Conservation (phyloP, 2,329 filamentous ascomycete genomes). For the Trichoderma simmonsii region DNA sequence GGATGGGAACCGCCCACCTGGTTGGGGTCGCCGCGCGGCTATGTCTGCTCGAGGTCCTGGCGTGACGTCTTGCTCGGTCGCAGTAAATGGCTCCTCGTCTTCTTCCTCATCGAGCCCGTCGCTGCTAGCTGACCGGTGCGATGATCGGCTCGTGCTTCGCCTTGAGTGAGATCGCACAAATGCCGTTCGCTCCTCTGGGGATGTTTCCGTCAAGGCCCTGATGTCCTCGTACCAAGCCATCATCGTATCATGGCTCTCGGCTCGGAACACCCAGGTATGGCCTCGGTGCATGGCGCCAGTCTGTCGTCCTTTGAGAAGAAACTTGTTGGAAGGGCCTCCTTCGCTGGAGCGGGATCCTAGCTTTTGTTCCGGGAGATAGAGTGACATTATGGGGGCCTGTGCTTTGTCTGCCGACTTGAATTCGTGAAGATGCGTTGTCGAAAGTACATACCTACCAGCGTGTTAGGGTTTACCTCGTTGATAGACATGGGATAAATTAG, state of each 20-base stretch:
- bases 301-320: conserved; percentile 94
- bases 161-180: conserved; percentile 82
- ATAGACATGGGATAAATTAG: not conserved
- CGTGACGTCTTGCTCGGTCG: conserved; percentile 43
- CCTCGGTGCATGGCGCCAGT: conserved; percentile 87
- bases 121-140: conserved; percentile 62
- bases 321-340: conserved; percentile 88
- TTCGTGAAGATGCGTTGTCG: conserved; percentile 94
- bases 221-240: conserved; percentile 95
- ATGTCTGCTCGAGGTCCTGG: conserved; percentile 49
- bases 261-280: conserved; percentile 69
- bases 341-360: conserved; percentile 84
- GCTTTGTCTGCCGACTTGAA: conserved; percentile 97
- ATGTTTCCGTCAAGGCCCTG: conserved; percentile 81
- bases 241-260: conserved; percentile 85
- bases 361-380: conserved; percentile 93
- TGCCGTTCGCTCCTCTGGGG: conserved; percentile 80
- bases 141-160: conserved; percentile 70
- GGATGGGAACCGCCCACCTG: conserved; percentile 95
- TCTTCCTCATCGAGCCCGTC: conserved; percentile 77
- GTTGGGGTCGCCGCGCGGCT: conserved; percentile 67
- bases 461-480: not conserved
- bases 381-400: conserved; percentile 90
- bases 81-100: conserved; percentile 61
- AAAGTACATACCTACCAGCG: conserved; percentile 77